Evolutionary conservation across 306 rosid species (phyloP), one percentile per base, ranked within the genome.

Genomic region (Corylus avellana): DNA sequence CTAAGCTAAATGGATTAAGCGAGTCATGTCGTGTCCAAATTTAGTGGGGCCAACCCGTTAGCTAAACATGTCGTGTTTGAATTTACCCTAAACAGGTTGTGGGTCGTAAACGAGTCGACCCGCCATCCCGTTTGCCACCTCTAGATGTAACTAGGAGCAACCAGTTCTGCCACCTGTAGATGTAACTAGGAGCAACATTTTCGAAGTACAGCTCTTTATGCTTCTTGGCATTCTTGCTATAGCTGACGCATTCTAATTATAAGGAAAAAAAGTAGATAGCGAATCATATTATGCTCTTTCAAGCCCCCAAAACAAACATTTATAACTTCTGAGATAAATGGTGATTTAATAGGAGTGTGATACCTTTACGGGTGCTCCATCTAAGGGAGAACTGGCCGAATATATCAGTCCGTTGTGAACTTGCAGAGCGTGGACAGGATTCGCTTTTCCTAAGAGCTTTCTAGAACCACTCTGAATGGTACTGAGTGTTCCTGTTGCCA

Each of bases 321-420:
- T 53, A 42, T 42, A 42, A 0, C 44, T 39, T 42, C 1, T 42
- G 1, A 7, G 46, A 42, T 42, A 42, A 42, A 0, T 42, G 0
- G 8, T 0, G 1, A 42, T 42, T 42, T 42, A 42, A 5, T 0
- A 6, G 0, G 46, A 42, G 46, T 42, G 8, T 42, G 7, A 62
- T 91, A 94, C 98, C 98, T 95, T 95, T 81, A 95, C 77, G 37
- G 80, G 83, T 83, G 92, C 68, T 77, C 95, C 97, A 72, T 92
- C 98, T 73, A 90, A 56, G 79, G 91, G 77, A 80, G 95, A 85
- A 75, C 87, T 76, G 44, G 93, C 97, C 72, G 94, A 86, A 76
- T 87, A 95, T 71, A 95, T 46, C 27, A 71, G 83, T 83, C 91
- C 98, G 69, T 85, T 84, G 73, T 85, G 88, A 72, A 89, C 58